A percentile compares a stretch with the other conserved stretches of the same genome.
Evolutionary conservation across 352 stramenopile genomes (phyloP).

Genomic region (Phytophthora foliorum): DNA sequence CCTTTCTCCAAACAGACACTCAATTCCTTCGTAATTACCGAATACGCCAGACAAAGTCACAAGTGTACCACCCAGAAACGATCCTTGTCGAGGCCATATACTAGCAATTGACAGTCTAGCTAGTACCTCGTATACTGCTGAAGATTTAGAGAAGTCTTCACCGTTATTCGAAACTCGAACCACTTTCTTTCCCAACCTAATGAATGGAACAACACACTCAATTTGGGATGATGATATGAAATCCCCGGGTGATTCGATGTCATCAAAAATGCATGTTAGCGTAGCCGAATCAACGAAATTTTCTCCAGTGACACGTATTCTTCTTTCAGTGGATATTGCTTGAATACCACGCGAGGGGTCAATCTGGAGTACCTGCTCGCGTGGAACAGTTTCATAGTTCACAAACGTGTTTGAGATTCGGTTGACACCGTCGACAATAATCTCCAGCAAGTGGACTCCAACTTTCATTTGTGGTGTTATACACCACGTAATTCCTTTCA

Average conservation of each 20-base stretch:
- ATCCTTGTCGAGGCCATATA: slow-evolving; percentile 42
- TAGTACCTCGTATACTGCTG: slow-evolving; percentile 38
- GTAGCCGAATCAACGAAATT: slow-evolving; percentile 61
- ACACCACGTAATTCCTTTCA: slow-evolving; percentile 29
- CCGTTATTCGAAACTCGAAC: slow-evolving; percentile 73
- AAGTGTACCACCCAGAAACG: slow-evolving; percentile 47
- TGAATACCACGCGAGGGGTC: slow-evolving; percentile 39
- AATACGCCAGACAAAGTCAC: slow-evolving; percentile 55
- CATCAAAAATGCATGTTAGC: slow-evolving; percentile 60
- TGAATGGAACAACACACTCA: slow-evolving; percentile 68
- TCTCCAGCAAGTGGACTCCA: slow-evolving; percentile 41
- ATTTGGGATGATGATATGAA: slow-evolving; percentile 60
- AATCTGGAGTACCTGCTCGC: slow-evolving; percentile 43
- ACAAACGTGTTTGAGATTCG: slow-evolving; percentile 40
- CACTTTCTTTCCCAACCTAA: slow-evolving; percentile 43
- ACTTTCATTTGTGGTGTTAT: slow-evolving; percentile 32
- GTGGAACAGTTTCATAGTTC: slow-evolving; percentile 42
- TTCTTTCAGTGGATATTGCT: slow-evolving; percentile 22
- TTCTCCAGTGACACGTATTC: slow-evolving; percentile 45
- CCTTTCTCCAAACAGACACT: slow-evolving; percentile 56
- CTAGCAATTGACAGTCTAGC: slow-evolving; percentile 47
- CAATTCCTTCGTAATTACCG: slow-evolving; percentile 31
- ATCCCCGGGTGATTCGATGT: slow-evolving; percentile 29
- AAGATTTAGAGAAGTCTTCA: slow-evolving; percentile 48
- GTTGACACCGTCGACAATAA: slow-evolving; percentile 34